Base-by-base conservation (phyloP, 495 filamentous ascomycete genomes). In the Bacidia gigantensis region DNA sequence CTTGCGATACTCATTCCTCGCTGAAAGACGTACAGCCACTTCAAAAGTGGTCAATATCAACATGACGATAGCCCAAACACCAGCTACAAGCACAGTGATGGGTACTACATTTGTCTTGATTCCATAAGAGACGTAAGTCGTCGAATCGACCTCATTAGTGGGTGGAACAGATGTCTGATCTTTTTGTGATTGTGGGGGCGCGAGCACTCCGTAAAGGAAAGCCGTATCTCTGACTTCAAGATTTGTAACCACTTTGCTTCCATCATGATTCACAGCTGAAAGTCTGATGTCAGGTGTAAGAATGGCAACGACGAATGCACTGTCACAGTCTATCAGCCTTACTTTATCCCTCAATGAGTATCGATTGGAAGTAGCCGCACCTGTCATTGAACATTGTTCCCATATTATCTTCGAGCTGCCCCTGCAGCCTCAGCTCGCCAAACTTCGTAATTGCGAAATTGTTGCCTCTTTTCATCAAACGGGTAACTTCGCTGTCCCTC, bases 151-250 rank as follows among this genome's bases (percentile, higher is more conserved):
- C n/a, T n/a, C n/a, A n/a, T n/a, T n/a, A n/a, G n/a, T n/a, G n/a
- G n/a, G n/a, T n/a, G n/a, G n/a, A n/a, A n/a, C n/a, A n/a, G n/a
- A n/a, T n/a, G n/a, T n/a, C n/a, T n/a, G n/a, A n/a, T n/a, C n/a
- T n/a, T n/a, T n/a, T n/a, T n/a, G n/a, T n/a, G n/a, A n/a, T n/a
- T n/a, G n/a, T n/a, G n/a, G n/a, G n/a, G n/a, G n/a, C n/a, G 78
- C 71, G 58, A 88, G 86, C 45, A 82, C 72, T 25, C 84, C 84
- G 21, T 70, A 72, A 41, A 89, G 76, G 47, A 87, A 89, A 9
- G 74, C 78, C 18, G 82, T 79, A 58, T 82, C 77, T 64, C 78
- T 74, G 14, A 73, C 72, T 7, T 80, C 78, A 21, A 87, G 75
- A 26, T 74, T 74, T 38, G 83, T 81, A 56, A 60, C 74, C 51